Percentiles rank a stretch among this genome's conserved stretches.
Evolutionary conservation across 1,139 yeast species (phyloP).

Genomic region (Suhomyces atakaporum): DNA sequence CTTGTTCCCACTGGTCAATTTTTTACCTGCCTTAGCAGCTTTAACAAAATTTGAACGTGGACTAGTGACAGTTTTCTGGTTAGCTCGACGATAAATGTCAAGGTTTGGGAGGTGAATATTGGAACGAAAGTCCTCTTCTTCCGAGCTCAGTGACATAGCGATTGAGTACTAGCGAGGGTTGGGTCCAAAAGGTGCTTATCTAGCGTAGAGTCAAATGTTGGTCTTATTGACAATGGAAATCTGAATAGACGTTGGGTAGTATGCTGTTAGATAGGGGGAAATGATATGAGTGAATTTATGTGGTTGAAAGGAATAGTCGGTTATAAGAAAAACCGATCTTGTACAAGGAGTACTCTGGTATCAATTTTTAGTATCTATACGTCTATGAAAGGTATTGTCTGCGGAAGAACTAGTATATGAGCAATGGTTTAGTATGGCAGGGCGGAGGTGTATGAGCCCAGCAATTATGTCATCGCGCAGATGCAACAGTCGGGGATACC

Average conservation of each 20-base stretch:
- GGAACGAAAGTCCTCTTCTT: slow-evolving; percentile 18
- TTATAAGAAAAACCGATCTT: too few relatives aligned
- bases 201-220: too few relatives aligned
- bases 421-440: too few relatives aligned
- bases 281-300: too few relatives aligned
- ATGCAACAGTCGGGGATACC: neutral
- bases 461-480: neutral
- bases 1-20: slow-evolving; percentile 17
- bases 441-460: neutral
- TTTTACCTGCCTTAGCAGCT: slow-evolving; percentile 34
- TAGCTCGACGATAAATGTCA: slow-evolving; percentile 23
- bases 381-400: too few relatives aligned
- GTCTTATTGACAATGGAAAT: too few relatives aligned
- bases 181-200: neutral
- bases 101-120: slow-evolving; percentile 31
- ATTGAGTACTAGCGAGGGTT: neutral
- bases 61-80: slow-evolving; percentile 17
- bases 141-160: slow-evolving; percentile 6
- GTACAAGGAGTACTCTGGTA: too few relatives aligned
- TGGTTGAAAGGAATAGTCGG: too few relatives aligned
- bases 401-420: too few relatives aligned
- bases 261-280: too few relatives aligned
- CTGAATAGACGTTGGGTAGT: too few relatives aligned
- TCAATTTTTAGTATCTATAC: too few relatives aligned
- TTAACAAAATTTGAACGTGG: slow-evolving; percentile 30